Conservation (phyloP, 192 early-diverging fungal species). For the Mycoemilia scoparia region DNA sequence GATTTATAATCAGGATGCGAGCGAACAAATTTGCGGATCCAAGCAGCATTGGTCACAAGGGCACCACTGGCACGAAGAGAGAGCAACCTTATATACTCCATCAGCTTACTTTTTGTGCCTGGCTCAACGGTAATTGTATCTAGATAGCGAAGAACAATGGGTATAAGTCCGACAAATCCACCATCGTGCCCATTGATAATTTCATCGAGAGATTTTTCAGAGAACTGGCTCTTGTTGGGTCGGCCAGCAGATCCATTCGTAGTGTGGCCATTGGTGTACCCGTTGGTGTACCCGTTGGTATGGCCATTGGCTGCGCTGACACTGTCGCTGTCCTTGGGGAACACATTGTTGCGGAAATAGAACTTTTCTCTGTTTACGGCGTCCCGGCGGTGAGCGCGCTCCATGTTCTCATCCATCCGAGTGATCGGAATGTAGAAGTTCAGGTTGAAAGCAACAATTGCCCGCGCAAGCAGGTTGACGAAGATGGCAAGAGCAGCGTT, state of each 20-base stretch:
- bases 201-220: constrained; percentile 69
- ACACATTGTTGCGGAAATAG: constrained; percentile 75
- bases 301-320: too few species aligned
- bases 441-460: constrained; percentile 69
- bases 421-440: constrained; percentile 94
- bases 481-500: constrained; percentile 93
- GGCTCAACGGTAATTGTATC: constrained; percentile 50
- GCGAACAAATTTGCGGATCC: constrained; percentile 77
- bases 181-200: constrained; percentile 69
- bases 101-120: constrained; percentile 46
- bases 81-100: constrained; percentile 61
- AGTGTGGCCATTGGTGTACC: constrained; percentile 10
- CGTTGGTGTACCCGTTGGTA: constrained; percentile 1
- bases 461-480: constrained; percentile 75
- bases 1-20: constrained; percentile 72
- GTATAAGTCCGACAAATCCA: constrained; percentile 67
- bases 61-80: constrained; percentile 63
- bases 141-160: constrained; percentile 69
- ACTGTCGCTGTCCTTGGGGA: constrained; percentile 23
- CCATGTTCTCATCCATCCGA: constrained; percentile 93
- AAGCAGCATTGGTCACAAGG: constrained; percentile 71
- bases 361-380: constrained; percentile 71
- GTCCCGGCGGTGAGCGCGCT: constrained; percentile 62
- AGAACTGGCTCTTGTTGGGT: constrained; percentile 30
- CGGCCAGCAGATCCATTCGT: constrained; percentile 3